These are phyloP conservation scores for Boletus hoseneyae DNA, from an alignment of 1,284 basidiomycete species.

Conservation along the genomic window DNA sequence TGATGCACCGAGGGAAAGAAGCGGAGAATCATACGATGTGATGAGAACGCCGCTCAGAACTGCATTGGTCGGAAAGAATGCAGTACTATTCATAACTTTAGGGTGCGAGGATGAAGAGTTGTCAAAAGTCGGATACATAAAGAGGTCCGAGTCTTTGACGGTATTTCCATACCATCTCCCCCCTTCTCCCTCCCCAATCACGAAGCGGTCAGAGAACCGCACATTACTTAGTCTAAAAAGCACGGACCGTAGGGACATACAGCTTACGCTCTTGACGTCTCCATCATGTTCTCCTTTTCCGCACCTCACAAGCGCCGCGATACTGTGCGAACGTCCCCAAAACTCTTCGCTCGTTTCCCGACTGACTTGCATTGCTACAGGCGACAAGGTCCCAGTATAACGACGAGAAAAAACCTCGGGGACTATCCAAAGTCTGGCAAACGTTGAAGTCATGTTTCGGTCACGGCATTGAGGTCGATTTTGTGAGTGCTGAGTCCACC, in stretches of 20 bases:
- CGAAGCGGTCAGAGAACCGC: conserved; percentile 1
- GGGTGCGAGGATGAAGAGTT: not conserved
- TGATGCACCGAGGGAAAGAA: conserved; percentile 12
- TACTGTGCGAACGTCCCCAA: conserved; percentile 7
- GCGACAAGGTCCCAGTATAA: not conserved
- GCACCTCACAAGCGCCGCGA: not conserved
- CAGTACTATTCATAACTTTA: conserved; percentile 12
- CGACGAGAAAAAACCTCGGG: conserved; percentile 8
- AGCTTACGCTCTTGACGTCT: conserved; percentile 8
- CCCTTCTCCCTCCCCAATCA: not conserved
- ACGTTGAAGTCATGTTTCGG: conserved; percentile 26
- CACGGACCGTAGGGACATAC: not conserved
- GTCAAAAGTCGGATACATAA: conserved; percentile 6
- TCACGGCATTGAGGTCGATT: conserved; percentile 13
- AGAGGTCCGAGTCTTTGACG: not conserved
- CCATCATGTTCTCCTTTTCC: conserved; percentile 9
- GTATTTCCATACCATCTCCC: not conserved
- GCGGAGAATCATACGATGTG: not conserved
- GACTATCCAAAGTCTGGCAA: conserved; percentile 6
- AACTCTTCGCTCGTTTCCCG: not conserved
- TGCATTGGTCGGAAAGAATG: not conserved
- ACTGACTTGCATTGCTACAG: conserved; percentile 7
- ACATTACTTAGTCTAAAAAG: not conserved
- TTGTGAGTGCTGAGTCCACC: conserved; percentile 12
- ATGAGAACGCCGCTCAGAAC: not conserved